Evolutionary conservation across 2,329 filamentous ascomycete genomes (phyloP).

Genomic region (Stemphylium lycopersici): DNA sequence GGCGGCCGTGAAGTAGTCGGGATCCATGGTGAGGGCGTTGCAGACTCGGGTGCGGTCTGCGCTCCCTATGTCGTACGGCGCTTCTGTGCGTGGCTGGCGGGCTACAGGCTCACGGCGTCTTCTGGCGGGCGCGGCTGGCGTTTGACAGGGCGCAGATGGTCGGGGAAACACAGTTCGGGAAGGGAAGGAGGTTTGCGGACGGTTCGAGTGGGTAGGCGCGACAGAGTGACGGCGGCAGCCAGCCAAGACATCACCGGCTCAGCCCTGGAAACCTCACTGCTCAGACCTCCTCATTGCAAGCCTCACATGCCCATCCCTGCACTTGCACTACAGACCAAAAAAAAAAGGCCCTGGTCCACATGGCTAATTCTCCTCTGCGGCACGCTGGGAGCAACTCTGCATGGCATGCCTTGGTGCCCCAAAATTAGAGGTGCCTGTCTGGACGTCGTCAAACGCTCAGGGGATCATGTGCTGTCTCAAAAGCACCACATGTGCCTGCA

Average conservation of each 20-base stretch:
- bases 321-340: slow-evolving; percentile 7
- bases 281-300: slow-evolving; percentile 1
- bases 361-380: slow-evolving; percentile 12
- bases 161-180: background rate
- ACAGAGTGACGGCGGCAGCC: slow-evolving; percentile 16
- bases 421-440: slow-evolving; percentile 22
- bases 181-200: slow-evolving; percentile 11
- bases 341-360: slow-evolving; percentile 11
- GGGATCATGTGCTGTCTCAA: slow-evolving; percentile 22
- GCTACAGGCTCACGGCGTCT: background rate
- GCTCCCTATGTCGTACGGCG: slow-evolving; percentile 14
- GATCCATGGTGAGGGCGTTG: slow-evolving; percentile 35
- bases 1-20: slow-evolving; percentile 40
- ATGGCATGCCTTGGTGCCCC: slow-evolving; percentile 9
- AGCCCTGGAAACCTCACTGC: slow-evolving; percentile 15
- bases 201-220: slow-evolving; percentile 15
- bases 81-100: slow-evolving; percentile 9
- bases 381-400: background rate
- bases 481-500: slow-evolving; percentile 5
- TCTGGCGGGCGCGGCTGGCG: background rate
- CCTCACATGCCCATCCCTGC: slow-evolving; percentile 10
- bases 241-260: slow-evolving; percentile 13
- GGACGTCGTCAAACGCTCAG: slow-evolving; percentile 31
- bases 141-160: slow-evolving; percentile 2
- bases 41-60: slow-evolving; percentile 12